Percentiles rank a stretch among this genome's conserved stretches.
Conservation (phyloP, 23 red algal genomes). For the Gracilaria domingensis region DNA sequence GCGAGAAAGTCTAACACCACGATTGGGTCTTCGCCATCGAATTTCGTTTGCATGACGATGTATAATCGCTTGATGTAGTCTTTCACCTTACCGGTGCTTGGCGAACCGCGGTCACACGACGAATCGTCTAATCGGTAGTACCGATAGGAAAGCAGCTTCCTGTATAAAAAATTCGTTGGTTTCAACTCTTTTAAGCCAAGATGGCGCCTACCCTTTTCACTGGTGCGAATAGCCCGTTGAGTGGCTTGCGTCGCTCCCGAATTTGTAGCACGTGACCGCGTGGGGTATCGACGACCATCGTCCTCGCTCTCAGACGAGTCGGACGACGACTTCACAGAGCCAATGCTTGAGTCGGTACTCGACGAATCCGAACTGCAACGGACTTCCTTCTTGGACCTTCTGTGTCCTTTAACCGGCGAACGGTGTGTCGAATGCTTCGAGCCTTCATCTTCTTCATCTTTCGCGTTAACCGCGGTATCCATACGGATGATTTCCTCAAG, state of each 20-base stretch:
- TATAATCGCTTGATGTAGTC: constrained; percentile 4
- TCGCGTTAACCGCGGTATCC: background rate
- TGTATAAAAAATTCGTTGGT: constrained; percentile 3
- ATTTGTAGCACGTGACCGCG: background rate
- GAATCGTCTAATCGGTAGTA: background rate
- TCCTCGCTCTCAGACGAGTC: background rate
- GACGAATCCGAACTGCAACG: background rate
- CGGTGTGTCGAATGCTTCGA: background rate
- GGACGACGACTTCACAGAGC: background rate
- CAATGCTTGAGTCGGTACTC: background rate
- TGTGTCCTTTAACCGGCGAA: background rate
- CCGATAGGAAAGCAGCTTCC: background rate
- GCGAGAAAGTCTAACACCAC: constrained; percentile 10
- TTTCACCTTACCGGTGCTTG: background rate
- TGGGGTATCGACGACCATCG: background rate
- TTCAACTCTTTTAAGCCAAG: constrained; percentile 15
- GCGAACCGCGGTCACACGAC: background rate
- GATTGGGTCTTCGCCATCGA: constrained; percentile 10
- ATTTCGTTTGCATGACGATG: background rate
- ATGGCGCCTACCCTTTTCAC: background rate
- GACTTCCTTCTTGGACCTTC: background rate
- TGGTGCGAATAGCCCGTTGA: background rate
- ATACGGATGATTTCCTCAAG: background rate
- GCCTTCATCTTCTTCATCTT: background rate
- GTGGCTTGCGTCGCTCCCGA: background rate